Evolutionary conservation across 2,329 filamentous ascomycete species (phyloP), one percentile per base, ranked within the genome.

Genomic region (Akanthomyces lecanii): DNA sequence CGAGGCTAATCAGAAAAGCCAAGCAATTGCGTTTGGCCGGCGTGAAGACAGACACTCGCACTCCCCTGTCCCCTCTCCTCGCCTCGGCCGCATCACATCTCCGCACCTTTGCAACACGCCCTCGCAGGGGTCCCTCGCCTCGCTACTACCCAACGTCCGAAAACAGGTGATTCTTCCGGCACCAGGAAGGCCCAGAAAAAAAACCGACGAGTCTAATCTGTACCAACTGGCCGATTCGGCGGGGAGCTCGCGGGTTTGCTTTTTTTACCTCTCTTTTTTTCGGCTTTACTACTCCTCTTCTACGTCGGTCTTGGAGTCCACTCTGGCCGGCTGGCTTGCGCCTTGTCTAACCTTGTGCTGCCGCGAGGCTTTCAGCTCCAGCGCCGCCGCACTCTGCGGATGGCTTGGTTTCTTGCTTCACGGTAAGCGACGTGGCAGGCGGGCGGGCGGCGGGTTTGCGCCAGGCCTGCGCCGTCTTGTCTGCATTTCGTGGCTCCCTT

Each of bases 121-220:
- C 50, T 54, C 38, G 12, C 58, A 61, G 38, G 58, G 58, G 58
- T 38, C 58, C 58, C 50, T 44, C 58, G 30, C 56, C 60, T 50
- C 42, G 52, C 30, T 56, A 44, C 60, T 33, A 55, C 60, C 60
- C 60, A 55, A 42, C 38, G 21, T 55, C 60, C 60, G 42, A 62
- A 62, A 62, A 42, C 30, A 56, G 60, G 42, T 55, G 30, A 62
- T 62, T 55, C 42, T 48, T 55, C 60, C 59, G 59, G 52, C 59
- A 62, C 60, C 60, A 56, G 23, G 12, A 33, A 50, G 42, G 11
- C 33, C 40, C 30, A 48, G 44, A 54, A 54, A 21, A 18, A 53
- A 42, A 40, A 42, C 16, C 33, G 38, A 42, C 30, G 33, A 59
- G 40, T 45, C n/a, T 30, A n/a, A n/a, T n/a, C n/a, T n/a, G n/a